These are phyloP conservation scores for Fragaria nilgerrensis DNA, from an alignment of 306 rosid species.

Conservation along the genomic window DNA sequence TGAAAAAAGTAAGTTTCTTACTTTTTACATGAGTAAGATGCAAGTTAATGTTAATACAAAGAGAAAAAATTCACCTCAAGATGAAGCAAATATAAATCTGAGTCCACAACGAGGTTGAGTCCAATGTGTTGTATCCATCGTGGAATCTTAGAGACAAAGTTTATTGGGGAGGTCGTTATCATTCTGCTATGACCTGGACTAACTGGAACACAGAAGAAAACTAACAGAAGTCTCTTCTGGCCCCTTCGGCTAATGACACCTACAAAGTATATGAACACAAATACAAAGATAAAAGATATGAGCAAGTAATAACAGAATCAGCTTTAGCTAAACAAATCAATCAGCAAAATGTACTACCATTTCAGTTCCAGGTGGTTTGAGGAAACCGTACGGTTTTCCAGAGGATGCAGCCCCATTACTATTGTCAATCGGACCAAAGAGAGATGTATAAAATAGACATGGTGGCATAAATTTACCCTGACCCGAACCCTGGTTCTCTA, in stretches of 20 bases:
- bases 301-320: background rate
- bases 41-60: constrained; percentile 12
- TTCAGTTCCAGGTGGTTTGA: constrained; percentile 36
- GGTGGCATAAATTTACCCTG: constrained; percentile 59
- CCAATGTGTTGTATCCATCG: constrained; percentile 74
- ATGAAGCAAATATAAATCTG: constrained; percentile 86
- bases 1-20: background rate
- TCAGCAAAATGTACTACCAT: constrained; percentile 35
- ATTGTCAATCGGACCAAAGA: constrained; percentile 30
- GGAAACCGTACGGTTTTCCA: background rate
- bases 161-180: constrained; percentile 79
- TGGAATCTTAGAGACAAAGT: constrained; percentile 54
- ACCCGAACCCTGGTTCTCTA: constrained; percentile 43
- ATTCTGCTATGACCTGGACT: constrained; percentile 91
- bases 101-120: constrained; percentile 75
- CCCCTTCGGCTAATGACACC: constrained; percentile 27
- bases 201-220: constrained; percentile 77
- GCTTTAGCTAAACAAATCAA: background rate
- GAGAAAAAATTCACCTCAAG: constrained; percentile 59
- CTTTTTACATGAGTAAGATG: background rate
- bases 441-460: constrained; percentile 54
- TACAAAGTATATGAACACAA: constrained; percentile 27
- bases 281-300: background rate
- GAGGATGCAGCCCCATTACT: constrained; percentile 35
- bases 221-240: constrained; percentile 32